phyloP scores from a whole-genome alignment of 2,329 filamentous ascomycete species.

The Talaromyces sp. region DNA sequence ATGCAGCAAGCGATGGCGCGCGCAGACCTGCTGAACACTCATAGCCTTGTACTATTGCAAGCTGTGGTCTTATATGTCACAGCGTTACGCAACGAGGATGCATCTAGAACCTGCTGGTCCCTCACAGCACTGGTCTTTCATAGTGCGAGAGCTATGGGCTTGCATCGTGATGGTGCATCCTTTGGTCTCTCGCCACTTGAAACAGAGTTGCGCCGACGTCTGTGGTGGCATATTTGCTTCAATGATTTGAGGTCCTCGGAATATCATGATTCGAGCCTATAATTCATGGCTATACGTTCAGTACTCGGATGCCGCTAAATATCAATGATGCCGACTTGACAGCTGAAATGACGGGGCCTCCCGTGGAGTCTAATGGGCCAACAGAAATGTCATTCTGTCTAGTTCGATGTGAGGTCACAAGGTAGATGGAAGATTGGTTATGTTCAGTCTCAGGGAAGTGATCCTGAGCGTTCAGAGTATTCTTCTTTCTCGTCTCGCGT shows the following conservation, averaged over 20 bases:
- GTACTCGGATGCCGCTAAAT: slow-evolving; percentile 52
- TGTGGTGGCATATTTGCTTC: slow-evolving; percentile 53
- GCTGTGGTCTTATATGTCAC: slow-evolving; percentile 63
- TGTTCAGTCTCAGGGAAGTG: too few relatives aligned
- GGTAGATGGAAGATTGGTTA: slow-evolving; percentile 38
- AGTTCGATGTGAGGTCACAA: slow-evolving; percentile 55
- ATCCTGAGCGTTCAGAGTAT: neutral
- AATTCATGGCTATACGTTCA: slow-evolving; percentile 42
- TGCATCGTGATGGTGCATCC: slow-evolving; percentile 46
- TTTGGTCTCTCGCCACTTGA: slow-evolving; percentile 50
- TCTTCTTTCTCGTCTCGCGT: slow-evolving; percentile 1
- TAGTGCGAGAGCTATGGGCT: slow-evolving; percentile 33
- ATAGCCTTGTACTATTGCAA: slow-evolving; percentile 60
- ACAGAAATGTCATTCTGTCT: slow-evolving; percentile 55
- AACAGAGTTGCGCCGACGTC: slow-evolving; percentile 50
- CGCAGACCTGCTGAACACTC: slow-evolving; percentile 61
- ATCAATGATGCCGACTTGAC: slow-evolving; percentile 53
- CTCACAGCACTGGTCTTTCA: slow-evolving; percentile 33
- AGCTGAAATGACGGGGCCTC: slow-evolving; percentile 48
- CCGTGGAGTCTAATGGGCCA: slow-evolving; percentile 47
- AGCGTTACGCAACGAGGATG: slow-evolving; percentile 33
- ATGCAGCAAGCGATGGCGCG: slow-evolving; percentile 62
- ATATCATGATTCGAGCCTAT: slow-evolving; percentile 49
- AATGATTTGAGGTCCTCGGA: slow-evolving; percentile 51
- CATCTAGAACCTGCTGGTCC: slow-evolving; percentile 31